Conservation (phyloP, 345 rosid species). For the Sisymbrium irio region DNA sequence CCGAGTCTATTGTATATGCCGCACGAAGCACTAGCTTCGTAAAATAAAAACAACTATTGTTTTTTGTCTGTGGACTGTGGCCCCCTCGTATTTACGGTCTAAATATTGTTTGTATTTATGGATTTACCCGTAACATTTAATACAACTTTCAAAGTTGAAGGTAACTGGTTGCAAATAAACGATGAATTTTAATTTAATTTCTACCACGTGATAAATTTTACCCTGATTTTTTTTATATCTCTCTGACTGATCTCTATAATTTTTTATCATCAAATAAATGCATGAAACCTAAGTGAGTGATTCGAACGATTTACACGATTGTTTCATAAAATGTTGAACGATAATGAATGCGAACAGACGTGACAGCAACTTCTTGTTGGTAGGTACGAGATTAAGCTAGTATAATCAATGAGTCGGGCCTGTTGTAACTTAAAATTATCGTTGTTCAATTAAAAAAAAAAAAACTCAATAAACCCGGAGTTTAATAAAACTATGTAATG, state of each 20-base stretch:
- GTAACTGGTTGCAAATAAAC: background rate
- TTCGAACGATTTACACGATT: background rate
- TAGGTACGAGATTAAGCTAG: slow-evolving; percentile 30
- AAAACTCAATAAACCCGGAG: background rate
- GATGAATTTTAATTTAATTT: background rate
- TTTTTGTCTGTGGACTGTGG: slow-evolving; percentile 21
- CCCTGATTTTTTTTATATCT: too few relatives aligned
- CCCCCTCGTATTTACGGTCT: background rate
- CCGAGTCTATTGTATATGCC: too few relatives aligned
- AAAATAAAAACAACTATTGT: background rate
- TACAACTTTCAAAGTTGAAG: background rate
- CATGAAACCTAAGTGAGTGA: background rate
- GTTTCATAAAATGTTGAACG: background rate
- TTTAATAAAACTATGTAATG: slow-evolving; percentile 2
- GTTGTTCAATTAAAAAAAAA: background rate
- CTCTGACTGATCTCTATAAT: background rate
- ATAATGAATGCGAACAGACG: background rate
- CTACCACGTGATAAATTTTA: background rate
- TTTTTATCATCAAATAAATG: background rate
- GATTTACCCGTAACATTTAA: background rate
- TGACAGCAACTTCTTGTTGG: background rate
- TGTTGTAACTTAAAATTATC: background rate
- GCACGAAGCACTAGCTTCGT: slow-evolving; percentile 31
- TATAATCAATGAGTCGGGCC: background rate
- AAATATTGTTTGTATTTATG: background rate